Conservation (phyloP, 495 filamentous ascomycete genomes). For the Penicillium cataractarum region DNA sequence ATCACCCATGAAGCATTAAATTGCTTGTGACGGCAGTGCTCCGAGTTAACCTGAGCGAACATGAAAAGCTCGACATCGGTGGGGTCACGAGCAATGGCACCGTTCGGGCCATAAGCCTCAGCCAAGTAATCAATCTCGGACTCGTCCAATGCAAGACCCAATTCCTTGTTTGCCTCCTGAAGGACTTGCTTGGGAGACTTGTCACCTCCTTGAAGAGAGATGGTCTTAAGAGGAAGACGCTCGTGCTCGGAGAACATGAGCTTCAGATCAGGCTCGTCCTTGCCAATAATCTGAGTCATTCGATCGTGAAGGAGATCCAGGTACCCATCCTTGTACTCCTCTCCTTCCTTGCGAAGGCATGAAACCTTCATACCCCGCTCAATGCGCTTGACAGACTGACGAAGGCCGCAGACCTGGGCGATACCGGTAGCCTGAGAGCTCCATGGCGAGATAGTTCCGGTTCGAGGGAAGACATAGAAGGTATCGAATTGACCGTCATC, state of each 20-base stretch:
- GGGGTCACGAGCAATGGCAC: slow-evolving; percentile 67
- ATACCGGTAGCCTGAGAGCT: slow-evolving; percentile 95
- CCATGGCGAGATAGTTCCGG: slow-evolving; percentile 91
- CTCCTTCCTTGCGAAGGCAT: slow-evolving; percentile 44
- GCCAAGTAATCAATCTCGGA: slow-evolving; percentile 94
- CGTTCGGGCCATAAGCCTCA: slow-evolving; percentile 75
- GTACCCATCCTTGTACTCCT: slow-evolving; percentile 57
- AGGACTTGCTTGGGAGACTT: slow-evolving; percentile 70
- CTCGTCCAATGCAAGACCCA: slow-evolving; percentile 84
- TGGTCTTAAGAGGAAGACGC: slow-evolving; percentile 68
- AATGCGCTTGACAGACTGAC: slow-evolving; percentile 73
- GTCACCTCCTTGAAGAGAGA: slow-evolving; percentile 66
- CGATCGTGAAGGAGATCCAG: slow-evolving; percentile 81
- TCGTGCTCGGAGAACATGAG: slow-evolving; percentile 78
- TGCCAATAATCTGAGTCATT: slow-evolving; percentile 83
- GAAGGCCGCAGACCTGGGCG: slow-evolving; percentile 85
- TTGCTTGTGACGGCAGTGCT: slow-evolving; percentile 71
- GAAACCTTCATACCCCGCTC: slow-evolving; percentile 82
- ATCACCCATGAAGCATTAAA: slow-evolving; percentile 99
- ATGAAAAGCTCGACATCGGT: slow-evolving; percentile 97
- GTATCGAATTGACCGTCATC: slow-evolving; percentile 50
- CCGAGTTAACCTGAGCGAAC: slow-evolving; percentile 89
- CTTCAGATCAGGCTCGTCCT: slow-evolving; percentile 65
- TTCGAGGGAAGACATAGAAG: slow-evolving; percentile 76
- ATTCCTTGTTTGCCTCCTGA: slow-evolving; percentile 76